Conservation (phyloP, 2,329 filamentous ascomycete species). For the Cercospora sesami region DNA sequence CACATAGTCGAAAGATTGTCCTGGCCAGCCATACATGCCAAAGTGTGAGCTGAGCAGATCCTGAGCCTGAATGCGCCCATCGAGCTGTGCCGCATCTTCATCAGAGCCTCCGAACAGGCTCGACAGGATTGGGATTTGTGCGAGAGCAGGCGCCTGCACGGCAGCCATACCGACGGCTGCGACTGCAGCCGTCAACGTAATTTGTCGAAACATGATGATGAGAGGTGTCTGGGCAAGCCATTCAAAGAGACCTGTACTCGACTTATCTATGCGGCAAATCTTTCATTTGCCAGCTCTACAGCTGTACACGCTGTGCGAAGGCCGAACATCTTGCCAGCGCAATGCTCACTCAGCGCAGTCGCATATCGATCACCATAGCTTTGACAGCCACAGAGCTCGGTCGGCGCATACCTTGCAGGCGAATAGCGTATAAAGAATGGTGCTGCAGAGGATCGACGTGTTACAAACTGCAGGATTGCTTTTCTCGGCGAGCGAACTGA, state of each 20-base stretch:
- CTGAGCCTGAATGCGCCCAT: neutral
- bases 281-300: neutral
- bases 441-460: neutral
- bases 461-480: neutral
- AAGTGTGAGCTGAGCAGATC: neutral
- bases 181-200: neutral
- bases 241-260: neutral
- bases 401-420: neutral
- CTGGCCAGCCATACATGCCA: neutral
- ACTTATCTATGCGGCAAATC: neutral
- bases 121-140: neutral
- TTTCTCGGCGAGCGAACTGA: neutral
- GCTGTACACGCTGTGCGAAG: neutral
- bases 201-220: neutral
- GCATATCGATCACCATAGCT: neutral
- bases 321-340: neutral
- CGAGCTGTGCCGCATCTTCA: neutral
- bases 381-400: neutral
- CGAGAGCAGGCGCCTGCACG: neutral
- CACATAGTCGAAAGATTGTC: slow-evolving; percentile 20
- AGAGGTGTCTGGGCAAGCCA: neutral
- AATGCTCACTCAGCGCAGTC: neutral
- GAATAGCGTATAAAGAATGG: neutral
- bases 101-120: neutral
- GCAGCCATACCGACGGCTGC: neutral